Base-by-base conservation (phyloP, 2,329 filamentous ascomycete species). In the Chalaropsis thielavioides region DNA sequence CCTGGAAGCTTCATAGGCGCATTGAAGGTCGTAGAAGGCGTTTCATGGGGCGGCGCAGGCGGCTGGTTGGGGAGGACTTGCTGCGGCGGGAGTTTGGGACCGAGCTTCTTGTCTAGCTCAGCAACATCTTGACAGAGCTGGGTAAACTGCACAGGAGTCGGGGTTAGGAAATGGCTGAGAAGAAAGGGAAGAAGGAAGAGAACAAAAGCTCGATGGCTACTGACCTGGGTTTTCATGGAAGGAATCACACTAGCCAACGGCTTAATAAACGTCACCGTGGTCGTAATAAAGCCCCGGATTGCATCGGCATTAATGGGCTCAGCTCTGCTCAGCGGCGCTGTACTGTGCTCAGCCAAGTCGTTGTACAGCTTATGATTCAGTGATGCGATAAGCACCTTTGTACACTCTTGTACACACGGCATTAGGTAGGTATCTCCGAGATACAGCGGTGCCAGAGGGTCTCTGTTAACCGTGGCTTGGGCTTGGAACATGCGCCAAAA, bases 401-500 rank as follows among this genome's bases (percentile, higher is more conserved):
- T 68, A 19, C 66, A 64, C 10, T 69, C 68, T 6, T 69, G 66
- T 2, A 71, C 64, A 54, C 68, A 68, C 1, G 69, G 60, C 51
- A 67, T 66, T 38, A 69, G 61, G 56, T 64, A 64, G 7, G 62
- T 67, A 56, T 69, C 68, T 6, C 67, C 68, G 6, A 67, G 62
- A 49, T 66, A 35, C 4, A 66, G 41, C 6, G 69, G 69, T 38
- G 68, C 72, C 24, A 69, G 68, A 11, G 68, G 69, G 17, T 70
- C 63, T 1, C 69, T 69, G 44, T 70, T 70, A 38, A 69, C 67
- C 6, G 71, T 70, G 10, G 71, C 69, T 54, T 73, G 70, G 5
- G 69, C 70, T 63, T 73, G 71, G 4, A 76, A 70, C 22, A 70
- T 71, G n/a, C 72, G 71, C 67, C 72, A 74, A 65, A 77, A 76